A percentile compares a stretch with the other conserved stretches of the same genome.
phyloP scores from a whole-genome alignment of 345 rosid genomes.

The Gossypium mustelinum region DNA sequence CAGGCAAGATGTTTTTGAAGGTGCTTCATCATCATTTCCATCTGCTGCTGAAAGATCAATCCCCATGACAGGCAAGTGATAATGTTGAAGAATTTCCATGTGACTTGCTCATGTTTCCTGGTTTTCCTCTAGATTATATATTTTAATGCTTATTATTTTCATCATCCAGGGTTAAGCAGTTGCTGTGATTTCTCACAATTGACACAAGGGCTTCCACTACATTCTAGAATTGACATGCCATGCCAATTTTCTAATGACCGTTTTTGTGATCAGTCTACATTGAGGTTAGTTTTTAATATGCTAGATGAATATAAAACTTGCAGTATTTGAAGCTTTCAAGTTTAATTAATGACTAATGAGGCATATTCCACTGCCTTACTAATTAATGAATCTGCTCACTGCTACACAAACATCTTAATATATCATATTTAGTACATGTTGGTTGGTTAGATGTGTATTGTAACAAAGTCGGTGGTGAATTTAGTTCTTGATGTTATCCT shows the following conservation, averaged over 20 bases:
- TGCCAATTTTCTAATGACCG: constrained; percentile 25
- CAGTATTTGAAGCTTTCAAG: background rate
- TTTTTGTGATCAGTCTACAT: constrained; percentile 20
- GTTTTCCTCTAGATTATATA: background rate
- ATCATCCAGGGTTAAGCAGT: constrained; percentile 28
- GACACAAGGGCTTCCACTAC: constrained; percentile 20
- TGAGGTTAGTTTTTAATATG: constrained; percentile 26
- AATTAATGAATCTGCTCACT: background rate
- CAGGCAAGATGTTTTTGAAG: constrained; percentile 24
- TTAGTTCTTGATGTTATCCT: background rate
- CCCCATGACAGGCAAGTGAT: constrained; percentile 23
- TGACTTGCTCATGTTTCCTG: constrained; percentile 10
- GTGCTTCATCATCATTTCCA: constrained; percentile 10
- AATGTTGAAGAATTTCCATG: constrained; percentile 1
- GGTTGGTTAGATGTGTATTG: constrained; percentile 6
- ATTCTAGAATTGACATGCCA: constrained; percentile 20
- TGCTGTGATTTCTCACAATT: constrained; percentile 23
- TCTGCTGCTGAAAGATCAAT: constrained; percentile 18
- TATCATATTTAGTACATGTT: background rate
- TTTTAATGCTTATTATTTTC: background rate
- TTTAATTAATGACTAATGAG: background rate
- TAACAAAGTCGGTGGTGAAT: background rate
- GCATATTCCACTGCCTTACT: background rate
- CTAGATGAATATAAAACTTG: background rate
- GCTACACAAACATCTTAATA: background rate